Base-by-base conservation (phyloP, 2,329 filamentous ascomycete genomes). In the Cryphonectria carpinicola region DNA sequence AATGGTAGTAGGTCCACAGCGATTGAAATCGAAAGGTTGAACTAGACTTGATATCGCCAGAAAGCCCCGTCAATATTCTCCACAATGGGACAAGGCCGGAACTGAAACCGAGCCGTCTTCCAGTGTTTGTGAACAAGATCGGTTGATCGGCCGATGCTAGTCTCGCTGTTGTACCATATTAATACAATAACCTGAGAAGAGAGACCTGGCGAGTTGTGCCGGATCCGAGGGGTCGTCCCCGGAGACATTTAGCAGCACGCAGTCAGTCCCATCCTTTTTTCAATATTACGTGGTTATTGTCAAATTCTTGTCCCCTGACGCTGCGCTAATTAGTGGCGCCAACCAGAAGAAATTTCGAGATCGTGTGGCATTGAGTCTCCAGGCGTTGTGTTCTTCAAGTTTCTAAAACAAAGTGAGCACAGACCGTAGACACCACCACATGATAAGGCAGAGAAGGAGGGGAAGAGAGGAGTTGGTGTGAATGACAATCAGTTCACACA, bases 81-180 rank as follows among this genome's bases (percentile, higher is more conserved):
- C 28, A 58, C 28, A 17, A 19, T 6, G n/a, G 39, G 41, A 43
- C 63, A 41, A 46, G 43, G 41, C 43, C 56, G n/a, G 22, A 32
- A 28, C 4, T 19, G 14, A 66, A 19, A 49, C 32, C 56, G 54
- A 54, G 68, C 54, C 41, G 52, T 25, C 37, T 14, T 65, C 32
- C 52, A 35, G 46, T 32, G 43, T 49, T 39, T 54, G 60, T 58
- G 63, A 61, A 61, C 19, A 39, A 64, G 65, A 70, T 65, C 62
- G 62, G 62, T 46, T 43, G 43, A 39, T 66, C 37, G 41, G 43
- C 49, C 56, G 68, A 63, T 58, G 58, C 66, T 22, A 52, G 65
- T 46, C 41, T 43, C 17, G 39, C 28, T 35, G 22, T 46, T 61
- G 39, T 43, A 43, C 43, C 46, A 17, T 46, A 46, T 6, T 8